Evolutionary conservation across 352 stramenopile species (phyloP), one percentile per base, ranked within the genome.

Genomic region (Peronospora tabacina): DNA sequence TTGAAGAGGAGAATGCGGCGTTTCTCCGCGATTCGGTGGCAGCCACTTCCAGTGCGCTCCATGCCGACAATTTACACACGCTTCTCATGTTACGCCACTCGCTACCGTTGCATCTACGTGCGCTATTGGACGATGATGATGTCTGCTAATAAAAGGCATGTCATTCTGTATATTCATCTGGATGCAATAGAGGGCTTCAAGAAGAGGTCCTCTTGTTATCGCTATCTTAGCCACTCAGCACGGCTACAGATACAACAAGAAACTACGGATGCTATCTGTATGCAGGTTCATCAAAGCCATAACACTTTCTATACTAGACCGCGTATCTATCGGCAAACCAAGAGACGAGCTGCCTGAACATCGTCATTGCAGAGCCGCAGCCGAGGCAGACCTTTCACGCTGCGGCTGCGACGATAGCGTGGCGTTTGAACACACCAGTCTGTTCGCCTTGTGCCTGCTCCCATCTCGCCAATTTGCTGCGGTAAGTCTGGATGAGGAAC

Each of bases 401-500:
- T 1, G 76, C 74, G 16, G 80, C 62, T 15, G 70, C 73, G 24
- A 82, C 79, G 12, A 73, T 35, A 0, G 63, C 52, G 16, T 71
- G 58, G 9, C 81, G 81, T 55, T 87, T 87, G 55, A 83, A 92
- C 42, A 92, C 77, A 10, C 81, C 81, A 1, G 75, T 54, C 39
- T 89, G 64, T 11, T 78, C 78, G 3, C 55, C 69, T 39, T 83
- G 71, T 0, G 67, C 69, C 20, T 85, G 75, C 44, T 92, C 76
- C 81, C 81, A 92, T 39, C 71, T 74, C 8, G 60, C 73, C 15
- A 86, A 59, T 38, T 75, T 72, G 47, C 64, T 82, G 44, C 78
- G 66, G 44, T 84, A 85, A 13, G 70, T 86, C 60, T 87, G 71
- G 34, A 89, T 86, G 8, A 92, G 67, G 49, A 87, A 76, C 63